These are phyloP conservation scores for Candida neerlandica DNA, from an alignment of 1,139 yeast genomes.

Conservation along the genomic window DNA sequence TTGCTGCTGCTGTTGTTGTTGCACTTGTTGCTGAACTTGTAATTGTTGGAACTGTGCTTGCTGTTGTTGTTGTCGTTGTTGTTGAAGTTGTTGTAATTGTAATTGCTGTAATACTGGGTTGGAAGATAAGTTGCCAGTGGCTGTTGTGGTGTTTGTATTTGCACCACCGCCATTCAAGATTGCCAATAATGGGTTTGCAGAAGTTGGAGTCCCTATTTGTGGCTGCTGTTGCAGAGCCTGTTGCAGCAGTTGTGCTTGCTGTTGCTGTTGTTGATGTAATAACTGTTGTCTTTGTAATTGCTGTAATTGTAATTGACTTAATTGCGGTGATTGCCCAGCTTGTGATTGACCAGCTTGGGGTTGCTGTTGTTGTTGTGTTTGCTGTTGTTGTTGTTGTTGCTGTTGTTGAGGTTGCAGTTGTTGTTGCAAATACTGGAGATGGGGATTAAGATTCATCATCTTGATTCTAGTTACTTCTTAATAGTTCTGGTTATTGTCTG, in stretches of 20 bases:
- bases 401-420: constrained; percentile 41
- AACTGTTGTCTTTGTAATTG: constrained; percentile 47
- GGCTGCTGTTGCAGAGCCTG: constrained; percentile 28
- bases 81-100: constrained; percentile 31
- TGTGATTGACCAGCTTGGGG: constrained; percentile 19
- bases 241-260: constrained; percentile 25
- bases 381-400: constrained; percentile 38
- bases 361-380: constrained; percentile 32
- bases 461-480: not conserved
- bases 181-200: constrained; percentile 38
- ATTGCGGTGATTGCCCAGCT: constrained; percentile 39
- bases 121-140: constrained; percentile 8
- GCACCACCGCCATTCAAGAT: constrained; percentile 37
- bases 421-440: constrained; percentile 45
- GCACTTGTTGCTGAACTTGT: constrained; percentile 18
- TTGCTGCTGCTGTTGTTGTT: constrained; percentile 17
- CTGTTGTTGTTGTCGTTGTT: constrained; percentile 21
- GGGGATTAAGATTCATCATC: constrained; percentile 43
- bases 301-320: constrained; percentile 40
- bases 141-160: constrained; percentile 8
- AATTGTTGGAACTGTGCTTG: constrained; percentile 27
- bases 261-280: constrained; percentile 38
- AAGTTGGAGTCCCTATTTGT: constrained; percentile 25
- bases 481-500: not conserved
- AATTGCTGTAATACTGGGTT: constrained; percentile 39